Percentiles rank a stretch among this genome's conserved stretches.
phyloP scores from a whole-genome alignment of 805 yeast genomes.

The Nakazawaea populi region DNA sequence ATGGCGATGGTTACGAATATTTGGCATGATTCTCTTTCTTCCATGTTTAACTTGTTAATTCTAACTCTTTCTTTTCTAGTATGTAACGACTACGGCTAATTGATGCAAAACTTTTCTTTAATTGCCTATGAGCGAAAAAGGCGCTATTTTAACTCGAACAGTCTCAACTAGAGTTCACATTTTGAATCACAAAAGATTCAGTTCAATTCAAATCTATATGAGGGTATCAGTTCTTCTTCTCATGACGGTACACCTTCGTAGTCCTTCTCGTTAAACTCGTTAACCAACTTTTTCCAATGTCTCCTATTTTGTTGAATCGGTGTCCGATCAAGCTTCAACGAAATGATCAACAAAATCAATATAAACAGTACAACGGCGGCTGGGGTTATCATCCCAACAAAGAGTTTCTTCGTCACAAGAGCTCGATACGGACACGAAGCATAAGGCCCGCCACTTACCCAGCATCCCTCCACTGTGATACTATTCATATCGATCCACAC shows the following conservation, averaged over 20 bases:
- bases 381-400: conserved; percentile 61
- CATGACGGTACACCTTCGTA: conserved; percentile 88
- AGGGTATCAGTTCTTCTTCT: too few species aligned
- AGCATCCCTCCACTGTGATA: conserved; percentile 65
- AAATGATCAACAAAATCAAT: conserved; percentile 43
- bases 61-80: neutral
- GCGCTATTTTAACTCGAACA: too few species aligned
- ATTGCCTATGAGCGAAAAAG: too few species aligned
- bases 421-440: conserved; percentile 74
- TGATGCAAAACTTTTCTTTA: too few species aligned
- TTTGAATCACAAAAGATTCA: too few species aligned
- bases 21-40: conserved; percentile 43
- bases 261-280: conserved; percentile 54
- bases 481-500: conserved; percentile 85
- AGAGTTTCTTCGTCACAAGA: conserved; percentile 46
- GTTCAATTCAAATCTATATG: too few species aligned
- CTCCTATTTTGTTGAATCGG: conserved; percentile 71
- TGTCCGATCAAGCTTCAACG: conserved; percentile 50
- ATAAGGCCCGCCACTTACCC: conserved; percentile 79
- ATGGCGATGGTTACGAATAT: conserved; percentile 70
- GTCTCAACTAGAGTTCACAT: too few species aligned
- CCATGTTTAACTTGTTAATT: neutral
- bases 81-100: neutral
- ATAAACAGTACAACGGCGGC: conserved; percentile 53
- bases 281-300: conserved; percentile 53